These are phyloP conservation scores for Neurospora sp. DNA, from an alignment of 495 filamentous ascomycete genomes.

Conservation along the genomic window DNA sequence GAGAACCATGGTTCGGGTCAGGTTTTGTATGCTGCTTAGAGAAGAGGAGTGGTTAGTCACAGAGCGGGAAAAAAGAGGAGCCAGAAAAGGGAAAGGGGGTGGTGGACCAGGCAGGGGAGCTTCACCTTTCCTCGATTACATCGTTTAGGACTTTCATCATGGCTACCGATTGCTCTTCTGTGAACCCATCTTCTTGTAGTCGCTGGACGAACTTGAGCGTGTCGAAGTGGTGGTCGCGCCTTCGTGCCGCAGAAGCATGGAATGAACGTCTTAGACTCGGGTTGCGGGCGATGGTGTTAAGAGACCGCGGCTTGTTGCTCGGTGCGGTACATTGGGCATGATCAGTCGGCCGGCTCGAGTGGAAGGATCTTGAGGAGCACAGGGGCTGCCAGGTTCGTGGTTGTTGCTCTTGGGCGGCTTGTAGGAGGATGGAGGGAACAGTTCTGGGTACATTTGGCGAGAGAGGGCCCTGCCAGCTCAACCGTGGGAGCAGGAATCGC, in stretches of 20 bases:
- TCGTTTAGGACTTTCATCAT: constrained; percentile 97
- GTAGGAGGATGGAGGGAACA: not conserved
- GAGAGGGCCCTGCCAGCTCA: constrained; percentile 38
- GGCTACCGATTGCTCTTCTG: constrained; percentile 86
- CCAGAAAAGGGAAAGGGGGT: not conserved
- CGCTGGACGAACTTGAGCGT: constrained; percentile 94
- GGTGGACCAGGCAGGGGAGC: not conserved
- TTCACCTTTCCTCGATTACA: constrained; percentile 85
- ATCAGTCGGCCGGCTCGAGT: not conserved
- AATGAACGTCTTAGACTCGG: constrained; percentile 44
- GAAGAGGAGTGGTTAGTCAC: not conserved
- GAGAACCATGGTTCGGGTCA: constrained; percentile 97
- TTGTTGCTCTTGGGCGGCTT: not conserved
- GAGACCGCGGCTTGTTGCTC: not conserved
- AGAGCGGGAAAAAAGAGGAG: not conserved
- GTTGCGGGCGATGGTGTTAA: constrained; percentile 13
- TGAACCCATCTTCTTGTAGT: constrained; percentile 84
- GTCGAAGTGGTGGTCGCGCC: constrained; percentile 91
- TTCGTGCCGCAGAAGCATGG: constrained; percentile 50
- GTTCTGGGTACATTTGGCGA: constrained; percentile 3
- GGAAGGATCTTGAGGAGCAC: constrained; percentile 1
- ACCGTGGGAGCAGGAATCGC: constrained; percentile 42
- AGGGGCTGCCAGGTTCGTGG: constrained; percentile 1
- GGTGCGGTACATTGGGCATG: not conserved
- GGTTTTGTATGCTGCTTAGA: constrained; percentile 70